A percentile compares a stretch with the other conserved stretches of the same genome.
Conservation (phyloP, 805 yeast species). For the Spathaspora boniae region DNA sequence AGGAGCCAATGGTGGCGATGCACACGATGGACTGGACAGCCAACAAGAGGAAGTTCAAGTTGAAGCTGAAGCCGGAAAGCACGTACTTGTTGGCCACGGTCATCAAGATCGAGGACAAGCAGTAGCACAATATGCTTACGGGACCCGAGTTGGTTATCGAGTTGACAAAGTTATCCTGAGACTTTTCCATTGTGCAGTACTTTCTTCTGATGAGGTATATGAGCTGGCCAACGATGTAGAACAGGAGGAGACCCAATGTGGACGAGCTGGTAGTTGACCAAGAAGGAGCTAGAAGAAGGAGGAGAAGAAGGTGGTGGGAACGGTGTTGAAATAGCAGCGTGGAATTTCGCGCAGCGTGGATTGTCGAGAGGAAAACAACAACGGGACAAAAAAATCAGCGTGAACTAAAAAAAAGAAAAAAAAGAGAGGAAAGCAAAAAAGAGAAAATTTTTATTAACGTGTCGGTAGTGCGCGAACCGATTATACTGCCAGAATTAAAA, state of each 20-base stretch:
- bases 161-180: constrained; percentile 19
- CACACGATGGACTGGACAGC: constrained; percentile 89
- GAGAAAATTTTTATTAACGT: too few species aligned
- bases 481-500: too few species aligned
- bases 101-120: constrained; percentile 93
- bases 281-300: neutral
- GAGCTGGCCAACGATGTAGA: constrained; percentile 34
- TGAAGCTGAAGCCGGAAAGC: constrained; percentile 65
- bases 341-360: too few species aligned
- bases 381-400: constrained; percentile 2
- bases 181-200: constrained; percentile 30
- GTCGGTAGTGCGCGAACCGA: too few species aligned
- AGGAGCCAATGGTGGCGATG: constrained; percentile 63
- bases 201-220: constrained; percentile 28
- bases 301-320: neutral
- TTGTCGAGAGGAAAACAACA: too few species aligned
- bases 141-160: constrained; percentile 55
- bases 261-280: neutral
- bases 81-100: constrained; percentile 96
- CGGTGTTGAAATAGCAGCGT: too few species aligned
- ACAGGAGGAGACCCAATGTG: constrained; percentile 37
- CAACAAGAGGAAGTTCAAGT: constrained; percentile 83
- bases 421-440: neutral
- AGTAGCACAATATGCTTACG: constrained; percentile 75
- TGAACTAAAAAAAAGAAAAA: neutral